Conservation (phyloP, 2,329 filamentous ascomycete species). For the Penicillium sp. region DNA sequence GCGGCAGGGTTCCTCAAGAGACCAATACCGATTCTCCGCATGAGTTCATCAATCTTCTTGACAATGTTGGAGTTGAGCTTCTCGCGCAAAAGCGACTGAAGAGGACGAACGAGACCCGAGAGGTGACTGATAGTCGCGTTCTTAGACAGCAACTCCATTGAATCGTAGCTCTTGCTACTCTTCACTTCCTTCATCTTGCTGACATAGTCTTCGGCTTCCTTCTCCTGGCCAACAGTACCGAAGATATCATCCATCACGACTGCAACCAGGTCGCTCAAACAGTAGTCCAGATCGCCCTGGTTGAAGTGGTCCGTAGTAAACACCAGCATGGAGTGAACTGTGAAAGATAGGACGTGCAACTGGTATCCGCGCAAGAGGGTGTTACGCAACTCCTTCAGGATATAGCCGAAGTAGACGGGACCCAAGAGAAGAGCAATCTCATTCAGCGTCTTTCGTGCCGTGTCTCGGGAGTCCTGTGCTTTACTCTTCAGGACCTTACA, state of each 20-base stretch:
- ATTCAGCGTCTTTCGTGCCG: conserved; percentile 82
- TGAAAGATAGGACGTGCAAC: conserved; percentile 91
- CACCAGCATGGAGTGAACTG: conserved; percentile 86
- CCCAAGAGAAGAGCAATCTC: conserved; percentile 81
- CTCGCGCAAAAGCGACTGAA: conserved; percentile 76
- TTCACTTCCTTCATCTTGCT: conserved; percentile 98
- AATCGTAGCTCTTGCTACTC: conserved; percentile 96
- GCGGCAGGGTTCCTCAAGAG: conserved; percentile 78
- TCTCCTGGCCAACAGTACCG: conserved; percentile 86
- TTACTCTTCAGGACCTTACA: conserved; percentile 90
- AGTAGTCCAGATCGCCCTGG: conserved; percentile 87
- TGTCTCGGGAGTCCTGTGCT: conserved; percentile 82
- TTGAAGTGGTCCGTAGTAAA: conserved; percentile 68
- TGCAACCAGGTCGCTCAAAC: conserved; percentile 70
- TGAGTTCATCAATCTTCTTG: conserved; percentile 84
- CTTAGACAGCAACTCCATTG: conserved; percentile 87
- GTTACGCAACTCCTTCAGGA: conserved; percentile 84
- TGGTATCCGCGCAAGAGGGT: conserved; percentile 86
- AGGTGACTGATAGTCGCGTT: conserved; percentile 74
- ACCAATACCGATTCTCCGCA: conserved; percentile 78
- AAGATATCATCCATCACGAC: conserved; percentile 98
- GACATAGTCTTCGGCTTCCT: conserved; percentile 92
- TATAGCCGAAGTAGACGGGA: conserved; percentile 79
- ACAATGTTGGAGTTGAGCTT: conserved; percentile 80
- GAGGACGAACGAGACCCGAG: conserved; percentile 71